Conservation (phyloP, 2,329 filamentous ascomycete genomes). For the Colletotrichum liriopes region DNA sequence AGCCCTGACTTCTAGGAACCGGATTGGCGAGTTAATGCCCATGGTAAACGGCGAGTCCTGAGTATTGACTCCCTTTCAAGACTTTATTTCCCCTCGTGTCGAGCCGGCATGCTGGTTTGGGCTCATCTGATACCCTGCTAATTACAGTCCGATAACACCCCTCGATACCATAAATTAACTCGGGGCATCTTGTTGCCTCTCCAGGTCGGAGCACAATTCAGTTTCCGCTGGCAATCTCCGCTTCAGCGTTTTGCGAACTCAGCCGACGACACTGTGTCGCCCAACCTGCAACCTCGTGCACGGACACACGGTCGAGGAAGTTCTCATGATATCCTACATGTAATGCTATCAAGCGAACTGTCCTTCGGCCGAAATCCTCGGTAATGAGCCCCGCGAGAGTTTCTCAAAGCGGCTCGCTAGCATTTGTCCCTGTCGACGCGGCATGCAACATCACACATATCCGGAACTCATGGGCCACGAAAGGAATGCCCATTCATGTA, state of each 20-base stretch:
- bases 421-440: neutral
- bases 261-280: neutral
- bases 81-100: neutral
- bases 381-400: neutral
- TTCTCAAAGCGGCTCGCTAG: neutral
- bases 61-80: neutral
- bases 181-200: constrained; percentile 1
- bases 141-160: neutral
- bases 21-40: neutral
- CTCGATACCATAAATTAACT: neutral
- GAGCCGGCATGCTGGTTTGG: neutral
- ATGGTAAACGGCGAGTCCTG: neutral
- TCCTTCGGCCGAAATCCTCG: neutral
- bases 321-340: neutral
- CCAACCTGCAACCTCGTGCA: neutral
- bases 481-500: constrained; percentile 16
- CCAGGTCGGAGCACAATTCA: constrained; percentile 2
- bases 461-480: neutral
- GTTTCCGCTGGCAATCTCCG: constrained; percentile 21
- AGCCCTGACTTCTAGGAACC: neutral
- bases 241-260: neutral
- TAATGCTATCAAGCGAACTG: neutral
- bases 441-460: constrained; percentile 7
- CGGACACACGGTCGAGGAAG: neutral
- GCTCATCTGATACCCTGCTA: neutral